Percentiles rank a stretch among this genome's conserved stretches.
Evolutionary conservation across 2,329 filamentous ascomycete genomes (phyloP).

Genomic region (Colletotrichum agaves): DNA sequence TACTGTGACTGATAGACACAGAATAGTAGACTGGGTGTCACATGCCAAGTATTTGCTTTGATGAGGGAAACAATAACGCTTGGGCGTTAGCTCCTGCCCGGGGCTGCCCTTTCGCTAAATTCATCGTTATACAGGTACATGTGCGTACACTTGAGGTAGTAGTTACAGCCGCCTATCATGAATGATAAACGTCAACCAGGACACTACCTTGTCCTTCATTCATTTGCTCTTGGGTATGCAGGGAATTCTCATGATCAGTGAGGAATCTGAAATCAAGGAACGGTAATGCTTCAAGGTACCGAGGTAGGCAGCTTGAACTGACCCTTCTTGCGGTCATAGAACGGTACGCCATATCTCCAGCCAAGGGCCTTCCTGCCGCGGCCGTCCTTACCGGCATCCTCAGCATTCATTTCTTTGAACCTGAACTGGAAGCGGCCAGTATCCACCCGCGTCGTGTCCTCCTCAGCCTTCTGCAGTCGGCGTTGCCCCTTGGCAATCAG

Average conservation of each 20-base stretch:
- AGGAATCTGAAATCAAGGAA: background rate
- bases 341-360: conserved; percentile 72
- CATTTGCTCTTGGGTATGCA: background rate
- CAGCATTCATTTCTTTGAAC: conserved; percentile 68
- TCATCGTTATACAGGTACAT: conserved; percentile 32
- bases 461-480: conserved; percentile 50
- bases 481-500: conserved; percentile 48
- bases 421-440: conserved; percentile 70
- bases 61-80: background rate
- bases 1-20: conserved; percentile 37
- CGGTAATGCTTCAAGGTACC: conserved; percentile 56
- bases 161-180: conserved; percentile 17
- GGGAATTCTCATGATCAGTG: background rate
- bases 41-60: conserved; percentile 18
- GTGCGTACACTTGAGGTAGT: conserved; percentile 25
- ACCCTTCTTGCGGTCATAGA: conserved; percentile 71
- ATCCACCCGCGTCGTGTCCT: conserved; percentile 56
- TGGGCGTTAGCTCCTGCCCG: background rate
- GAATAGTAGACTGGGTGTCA: conserved; percentile 30
- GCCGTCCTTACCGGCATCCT: conserved; percentile 65
- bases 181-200: background rate
- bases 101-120: conserved; percentile 10
- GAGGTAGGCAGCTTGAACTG: conserved; percentile 74
- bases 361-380: conserved; percentile 64
- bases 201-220: background rate